Base-by-base conservation (phyloP, 768 basidiomycete genomes). In the Tricholoma sp. region DNA sequence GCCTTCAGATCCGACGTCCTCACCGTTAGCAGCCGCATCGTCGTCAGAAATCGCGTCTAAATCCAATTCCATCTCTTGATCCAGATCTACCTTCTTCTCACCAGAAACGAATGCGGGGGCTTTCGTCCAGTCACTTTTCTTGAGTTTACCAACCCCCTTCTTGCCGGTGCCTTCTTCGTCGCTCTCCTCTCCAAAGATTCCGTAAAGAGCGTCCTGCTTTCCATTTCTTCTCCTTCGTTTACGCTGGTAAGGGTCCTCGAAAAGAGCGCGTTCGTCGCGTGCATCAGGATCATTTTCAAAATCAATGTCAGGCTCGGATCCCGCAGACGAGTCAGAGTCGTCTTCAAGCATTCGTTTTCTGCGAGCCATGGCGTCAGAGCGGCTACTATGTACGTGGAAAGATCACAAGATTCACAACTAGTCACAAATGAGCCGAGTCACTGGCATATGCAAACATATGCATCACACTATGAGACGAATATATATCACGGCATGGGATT, bases 121-220 rank as follows among this genome's bases (percentile, higher is more conserved):
- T 72, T 85, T 88, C 24, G 88, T 79, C 83, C 89, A 90, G 68
- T 89, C 81, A 15, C 72, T 79, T 61, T 74, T 79, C 66, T 76
- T 80, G 53, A 66, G 61, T 52, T 60, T 70, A 42, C 66, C 58
- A 44, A 66, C 39, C 57, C 61, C 50, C 59, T 63, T 18, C 64
- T 62, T 32, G 58, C 60, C 17, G 57, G 61, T 17, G 24, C 70
- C 76, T 51, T 87, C 88, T 18, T 85, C 81, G 20, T 89, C 87
- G 60, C 84, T 86, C 53, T 88, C 83, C 4, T 84, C 82, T 1
- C 74, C 88, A 70, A 89, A 91, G 0, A 89, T 73, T 4, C 90
- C 91, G 63, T 91, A 90, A n/a, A 84, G 70, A 1, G 84, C 84
- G 57, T 86, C 85, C 54, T 93, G 88, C 65, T 85, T 86, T 24